These are phyloP conservation scores for Aciculosporium take DNA, from an alignment of 2,329 filamentous ascomycete species.

Conservation along the genomic window DNA sequence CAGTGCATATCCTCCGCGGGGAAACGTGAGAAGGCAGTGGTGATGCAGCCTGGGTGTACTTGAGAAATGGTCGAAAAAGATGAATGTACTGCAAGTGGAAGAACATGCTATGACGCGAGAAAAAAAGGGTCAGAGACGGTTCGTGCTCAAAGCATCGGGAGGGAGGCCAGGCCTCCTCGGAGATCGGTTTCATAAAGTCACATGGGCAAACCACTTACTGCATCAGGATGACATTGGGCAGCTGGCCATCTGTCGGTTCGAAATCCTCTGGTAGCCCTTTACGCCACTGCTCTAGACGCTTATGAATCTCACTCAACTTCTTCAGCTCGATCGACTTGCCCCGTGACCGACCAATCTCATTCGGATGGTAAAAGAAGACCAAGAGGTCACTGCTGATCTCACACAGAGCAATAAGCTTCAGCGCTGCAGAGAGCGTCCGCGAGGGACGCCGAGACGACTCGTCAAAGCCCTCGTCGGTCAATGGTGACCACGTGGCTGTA, in stretches of 20 bases:
- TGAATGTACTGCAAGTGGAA: constrained; percentile 93
- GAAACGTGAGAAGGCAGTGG: constrained; percentile 79
- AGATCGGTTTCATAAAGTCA: too few relatives aligned
- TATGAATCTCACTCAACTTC: constrained; percentile 83
- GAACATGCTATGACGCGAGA: constrained; percentile 78
- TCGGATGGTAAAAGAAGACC: constrained; percentile 81
- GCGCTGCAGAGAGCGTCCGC: constrained; percentile 64
- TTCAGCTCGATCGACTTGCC: constrained; percentile 78
- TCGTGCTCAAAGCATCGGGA: not conserved
- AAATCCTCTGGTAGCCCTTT: constrained; percentile 72
- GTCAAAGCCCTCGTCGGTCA: constrained; percentile 70
- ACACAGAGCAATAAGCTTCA: constrained; percentile 71
- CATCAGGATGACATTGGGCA: constrained; percentile 65
- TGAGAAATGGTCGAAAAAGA: constrained; percentile 86
- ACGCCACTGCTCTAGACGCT: constrained; percentile 79
- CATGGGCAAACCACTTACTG: constrained; percentile 52
- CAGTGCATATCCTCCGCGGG: constrained; percentile 78
- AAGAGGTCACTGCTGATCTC: constrained; percentile 90
- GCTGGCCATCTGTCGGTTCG: constrained; percentile 74
- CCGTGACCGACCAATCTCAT: constrained; percentile 43
- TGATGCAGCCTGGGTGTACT: constrained; percentile 68
- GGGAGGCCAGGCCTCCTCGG: too few relatives aligned
- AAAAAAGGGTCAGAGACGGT: constrained; percentile 11
- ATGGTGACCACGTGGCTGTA: constrained; percentile 70
- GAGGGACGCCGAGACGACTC: constrained; percentile 63